Base-by-base conservation (phyloP, 2,329 filamentous ascomycete species). In the Penicillium nordicum region DNA sequence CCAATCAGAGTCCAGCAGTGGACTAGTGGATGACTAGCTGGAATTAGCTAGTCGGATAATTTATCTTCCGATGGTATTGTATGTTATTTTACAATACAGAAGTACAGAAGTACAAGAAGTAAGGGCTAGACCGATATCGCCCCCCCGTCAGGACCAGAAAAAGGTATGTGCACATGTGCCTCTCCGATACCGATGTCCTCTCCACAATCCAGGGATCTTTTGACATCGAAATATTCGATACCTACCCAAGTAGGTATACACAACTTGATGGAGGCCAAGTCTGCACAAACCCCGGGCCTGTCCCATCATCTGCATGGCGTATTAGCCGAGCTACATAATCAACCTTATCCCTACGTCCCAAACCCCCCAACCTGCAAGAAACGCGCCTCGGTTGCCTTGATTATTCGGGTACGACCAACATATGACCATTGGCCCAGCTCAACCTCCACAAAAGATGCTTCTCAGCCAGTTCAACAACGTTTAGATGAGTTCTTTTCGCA, bases 341-440 rank as follows among this genome's bases (percentile, higher is more conserved):
- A 70, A 34, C 73, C 74, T 18, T 78, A 74, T 59, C 75, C 76
- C n/a, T 67, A 75, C 57, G 72, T 79, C 4, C 70, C 75, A 27
- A 78, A 78, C 57, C 76, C 77, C 6, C 76, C 79, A 21, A 68
- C 71, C 34, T 78, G 80, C 63, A 80, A 79, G 57, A 84, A 83
- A 67, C 79, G 86, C 58, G 86, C 86, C n/a, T 86, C 84, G 3
- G 85, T 88, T 40, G 85, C 86, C 23, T 72, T 88, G 46, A 82
- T 88, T 46, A 74, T 89, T 46, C 84, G 86, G 59, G 77, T 88
- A 27, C 80, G 84, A 50, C 84, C 85, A 16, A 76, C 79, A 16
- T 83, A 82, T 66, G 66, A 79, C 25, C 78, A 85, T 63, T 82
- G 79, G 75, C 81, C 82, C 8, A 65, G 73, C 21, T 63, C 66